These are phyloP conservation scores for Venturiaceae sp. DNA, from an alignment of 2,329 filamentous ascomycete species.

Conservation along the genomic window DNA sequence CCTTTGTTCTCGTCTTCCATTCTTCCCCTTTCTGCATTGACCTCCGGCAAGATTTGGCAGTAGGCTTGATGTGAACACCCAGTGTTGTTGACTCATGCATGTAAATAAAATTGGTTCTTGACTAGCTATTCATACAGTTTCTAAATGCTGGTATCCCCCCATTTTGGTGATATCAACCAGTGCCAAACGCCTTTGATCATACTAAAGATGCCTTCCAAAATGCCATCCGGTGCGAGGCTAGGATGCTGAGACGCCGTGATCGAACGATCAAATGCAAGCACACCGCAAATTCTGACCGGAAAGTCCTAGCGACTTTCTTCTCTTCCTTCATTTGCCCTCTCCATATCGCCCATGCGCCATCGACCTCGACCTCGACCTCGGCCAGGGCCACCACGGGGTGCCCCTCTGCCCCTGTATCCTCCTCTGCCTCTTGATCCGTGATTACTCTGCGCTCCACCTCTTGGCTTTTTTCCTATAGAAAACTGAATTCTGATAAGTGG, in stretches of 20 bases:
- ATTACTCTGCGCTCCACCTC: neutral
- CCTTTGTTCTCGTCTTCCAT: too few relatives aligned
- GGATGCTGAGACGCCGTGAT: neutral
- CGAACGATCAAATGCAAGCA: neutral
- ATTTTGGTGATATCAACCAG: too few relatives aligned
- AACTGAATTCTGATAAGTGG: constrained; percentile 60
- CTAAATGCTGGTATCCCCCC: neutral
- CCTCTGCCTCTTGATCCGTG: constrained; percentile 6
- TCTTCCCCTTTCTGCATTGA: too few relatives aligned
- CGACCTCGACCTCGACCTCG: constrained; percentile 4
- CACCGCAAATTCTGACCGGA: neutral
- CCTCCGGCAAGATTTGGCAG: too few relatives aligned
- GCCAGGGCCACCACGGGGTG: neutral
- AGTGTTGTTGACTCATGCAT: too few relatives aligned
- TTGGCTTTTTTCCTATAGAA: constrained; percentile 25
- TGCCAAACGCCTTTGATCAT: too few relatives aligned
- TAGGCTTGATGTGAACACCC: too few relatives aligned
- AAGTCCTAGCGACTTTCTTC: neutral
- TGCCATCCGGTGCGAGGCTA: too few relatives aligned
- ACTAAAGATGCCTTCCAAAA: too few relatives aligned
- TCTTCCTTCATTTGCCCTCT: neutral
- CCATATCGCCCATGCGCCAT: constrained; percentile 1
- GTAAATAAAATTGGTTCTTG: too few relatives aligned
- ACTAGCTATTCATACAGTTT: neutral
- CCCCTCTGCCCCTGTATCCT: constrained; percentile 2